Percentiles rank a stretch among this genome's conserved stretches.
These are phyloP conservation scores for Cyclospora cayetanensis DNA, from an alignment of 169 alveolate genomes.

Conservation along the genomic window DNA sequence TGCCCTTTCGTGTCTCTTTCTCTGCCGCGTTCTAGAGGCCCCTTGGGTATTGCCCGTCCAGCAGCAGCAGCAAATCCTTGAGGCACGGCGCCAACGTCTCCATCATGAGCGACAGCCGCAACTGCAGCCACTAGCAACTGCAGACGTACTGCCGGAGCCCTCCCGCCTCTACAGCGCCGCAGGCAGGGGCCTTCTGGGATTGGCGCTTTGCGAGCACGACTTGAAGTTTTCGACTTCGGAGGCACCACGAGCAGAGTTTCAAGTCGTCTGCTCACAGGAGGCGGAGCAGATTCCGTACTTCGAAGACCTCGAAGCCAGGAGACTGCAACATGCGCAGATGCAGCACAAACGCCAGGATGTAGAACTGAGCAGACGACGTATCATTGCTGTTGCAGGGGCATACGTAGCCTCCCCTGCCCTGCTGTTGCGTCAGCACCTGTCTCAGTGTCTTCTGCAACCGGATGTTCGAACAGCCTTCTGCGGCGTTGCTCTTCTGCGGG, in stretches of 20 bases:
- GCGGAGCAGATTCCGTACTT: neutral
- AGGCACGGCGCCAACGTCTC: neutral
- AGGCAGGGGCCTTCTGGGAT: too few species aligned
- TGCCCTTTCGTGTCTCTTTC: constrained; percentile 38
- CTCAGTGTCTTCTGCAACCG: constrained; percentile 45
- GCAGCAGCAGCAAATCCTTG: neutral
- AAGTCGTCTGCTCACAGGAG: too few species aligned
- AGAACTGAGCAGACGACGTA: neutral
- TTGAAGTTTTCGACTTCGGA: too few species aligned
- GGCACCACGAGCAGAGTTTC: too few species aligned
- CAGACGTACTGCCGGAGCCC: too few species aligned
- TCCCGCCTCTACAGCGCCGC: too few species aligned
- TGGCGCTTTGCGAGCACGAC: too few species aligned
- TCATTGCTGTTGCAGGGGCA: constrained; percentile 2
- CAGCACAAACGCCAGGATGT: constrained; percentile 31
- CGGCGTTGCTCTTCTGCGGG: constrained; percentile 35
- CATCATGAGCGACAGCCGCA: neutral
- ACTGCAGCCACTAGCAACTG: too few species aligned
- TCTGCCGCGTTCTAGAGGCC: constrained; percentile 46
- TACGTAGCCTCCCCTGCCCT: constrained; percentile 20
- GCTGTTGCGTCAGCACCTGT: constrained; percentile 53
- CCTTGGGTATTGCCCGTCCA: neutral
- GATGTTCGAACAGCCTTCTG: neutral
- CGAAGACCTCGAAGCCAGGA: constrained; percentile 15
- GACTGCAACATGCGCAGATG: constrained; percentile 31